A percentile compares a stretch with the other conserved stretches of the same genome.
Conservation (phyloP, 1,284 basidiomycete genomes). For the Volvariella volvacea region DNA sequence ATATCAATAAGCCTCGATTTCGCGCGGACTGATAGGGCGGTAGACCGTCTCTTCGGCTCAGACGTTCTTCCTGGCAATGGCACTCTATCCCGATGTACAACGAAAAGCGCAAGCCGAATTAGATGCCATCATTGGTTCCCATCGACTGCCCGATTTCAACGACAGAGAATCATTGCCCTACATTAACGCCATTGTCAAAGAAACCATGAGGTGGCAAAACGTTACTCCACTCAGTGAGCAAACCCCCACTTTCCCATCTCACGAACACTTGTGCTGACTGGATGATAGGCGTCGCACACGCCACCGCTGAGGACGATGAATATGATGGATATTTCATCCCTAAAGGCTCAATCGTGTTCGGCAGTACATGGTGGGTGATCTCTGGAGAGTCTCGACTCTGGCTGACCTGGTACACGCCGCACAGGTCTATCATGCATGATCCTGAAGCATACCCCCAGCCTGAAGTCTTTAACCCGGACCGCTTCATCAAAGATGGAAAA, state of each 20-base stretch:
- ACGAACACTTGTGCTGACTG: background rate
- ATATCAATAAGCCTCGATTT: background rate
- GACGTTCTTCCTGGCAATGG: conserved; percentile 12
- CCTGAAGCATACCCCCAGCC: conserved; percentile 13
- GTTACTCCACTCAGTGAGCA: conserved; percentile 10
- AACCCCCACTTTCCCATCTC: background rate
- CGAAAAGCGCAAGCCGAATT: conserved; percentile 20
- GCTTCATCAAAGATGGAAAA: conserved; percentile 13
- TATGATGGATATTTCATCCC: conserved; percentile 19
- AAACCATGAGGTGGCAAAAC: conserved; percentile 11
- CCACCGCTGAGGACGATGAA: conserved; percentile 12
- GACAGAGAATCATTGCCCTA: conserved; percentile 19
- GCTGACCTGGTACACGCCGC: background rate
- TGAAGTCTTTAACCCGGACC: conserved; percentile 15
- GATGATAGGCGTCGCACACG: conserved; percentile 13
- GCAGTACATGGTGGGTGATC: conserved; percentile 16
- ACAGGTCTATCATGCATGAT: conserved; percentile 17
- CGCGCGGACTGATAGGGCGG: too few relatives aligned
- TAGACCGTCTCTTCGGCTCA: conserved; percentile 7
- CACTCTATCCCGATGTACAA: conserved; percentile 12
- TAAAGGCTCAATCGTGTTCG: conserved; percentile 14
- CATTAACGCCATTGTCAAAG: conserved; percentile 12
- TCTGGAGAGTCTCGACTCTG: background rate
- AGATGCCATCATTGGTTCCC: conserved; percentile 16
- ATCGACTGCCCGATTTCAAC: conserved; percentile 19